Percentiles rank a stretch among this genome's conserved stretches.
Conservation (phyloP, 1,284 basidiomycete genomes). For the Cryptococcus floricola region DNA sequence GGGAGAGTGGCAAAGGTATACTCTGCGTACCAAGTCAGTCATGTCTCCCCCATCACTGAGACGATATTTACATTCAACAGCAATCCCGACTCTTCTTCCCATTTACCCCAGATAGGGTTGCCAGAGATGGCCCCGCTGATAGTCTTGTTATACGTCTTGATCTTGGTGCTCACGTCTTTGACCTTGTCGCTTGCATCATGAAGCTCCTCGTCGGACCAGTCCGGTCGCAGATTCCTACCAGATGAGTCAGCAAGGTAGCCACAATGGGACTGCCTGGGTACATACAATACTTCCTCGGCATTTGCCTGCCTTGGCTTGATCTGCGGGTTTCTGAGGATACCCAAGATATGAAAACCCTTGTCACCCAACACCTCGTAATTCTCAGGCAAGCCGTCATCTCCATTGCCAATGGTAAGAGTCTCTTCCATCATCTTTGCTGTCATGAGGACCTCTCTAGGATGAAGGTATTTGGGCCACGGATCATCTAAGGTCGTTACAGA, state of each 20-base stretch:
- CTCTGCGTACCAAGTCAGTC: background rate
- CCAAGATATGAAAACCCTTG: background rate
- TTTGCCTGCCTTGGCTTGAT: background rate
- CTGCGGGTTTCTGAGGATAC: background rate
- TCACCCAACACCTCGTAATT: background rate
- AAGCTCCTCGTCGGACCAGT: background rate
- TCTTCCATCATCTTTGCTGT: conserved; percentile 4
- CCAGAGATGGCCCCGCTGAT: background rate
- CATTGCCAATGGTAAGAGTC: background rate
- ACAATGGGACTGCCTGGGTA: background rate
- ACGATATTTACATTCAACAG: background rate
- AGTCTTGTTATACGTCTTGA: background rate
- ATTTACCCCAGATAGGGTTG: conserved; percentile 7
- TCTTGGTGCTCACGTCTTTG: background rate
- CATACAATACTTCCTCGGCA: background rate
- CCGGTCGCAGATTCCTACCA: background rate
- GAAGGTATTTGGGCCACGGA: background rate
- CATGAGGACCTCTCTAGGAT: conserved; percentile 1
- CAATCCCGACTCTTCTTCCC: conserved; percentile 1
- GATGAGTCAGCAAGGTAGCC: background rate
- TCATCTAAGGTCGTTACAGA: background rate
- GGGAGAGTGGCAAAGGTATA: background rate
- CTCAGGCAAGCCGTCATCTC: background rate
- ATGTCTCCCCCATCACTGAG: background rate
- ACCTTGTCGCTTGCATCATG: background rate